Conservation (phyloP, 306 rosid genomes). For the Crotalaria pallida region DNA sequence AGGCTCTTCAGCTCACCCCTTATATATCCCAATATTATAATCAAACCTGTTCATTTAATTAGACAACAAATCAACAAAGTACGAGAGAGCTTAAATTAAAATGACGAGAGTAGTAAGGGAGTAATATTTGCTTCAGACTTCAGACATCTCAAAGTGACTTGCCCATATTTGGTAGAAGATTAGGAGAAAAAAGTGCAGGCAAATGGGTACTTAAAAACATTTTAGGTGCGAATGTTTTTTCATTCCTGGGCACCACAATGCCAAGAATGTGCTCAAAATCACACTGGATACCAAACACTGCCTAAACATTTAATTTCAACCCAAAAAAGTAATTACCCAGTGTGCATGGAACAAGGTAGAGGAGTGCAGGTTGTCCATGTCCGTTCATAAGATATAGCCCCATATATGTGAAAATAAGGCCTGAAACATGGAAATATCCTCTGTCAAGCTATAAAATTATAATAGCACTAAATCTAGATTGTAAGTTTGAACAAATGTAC, state of each 20-base stretch:
- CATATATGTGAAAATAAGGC: slow-evolving; percentile 67
- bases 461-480: neutral
- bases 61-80: slow-evolving; percentile 1
- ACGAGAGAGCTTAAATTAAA: neutral
- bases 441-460: slow-evolving; percentile 9
- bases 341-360: slow-evolving; percentile 95
- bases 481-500: neutral
- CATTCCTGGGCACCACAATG: no score
- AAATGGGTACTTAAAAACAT: no score
- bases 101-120: no score
- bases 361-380: slow-evolving; percentile 97
- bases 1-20: slow-evolving; percentile 76
- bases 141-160: no score
- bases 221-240: no score
- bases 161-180: no score
- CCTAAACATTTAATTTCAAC: neutral
- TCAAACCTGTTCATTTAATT: slow-evolving; percentile 53
- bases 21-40: slow-evolving; percentile 46
- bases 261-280: no score
- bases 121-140: no score
- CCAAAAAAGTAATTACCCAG: slow-evolving; percentile 51
- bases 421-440: slow-evolving; percentile 39
- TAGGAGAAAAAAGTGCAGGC: no score
- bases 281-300: no score
- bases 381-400: slow-evolving; percentile 88